Conservation (phyloP, 2,329 filamentous ascomycete genomes). For the Podosphaera xanthii region DNA sequence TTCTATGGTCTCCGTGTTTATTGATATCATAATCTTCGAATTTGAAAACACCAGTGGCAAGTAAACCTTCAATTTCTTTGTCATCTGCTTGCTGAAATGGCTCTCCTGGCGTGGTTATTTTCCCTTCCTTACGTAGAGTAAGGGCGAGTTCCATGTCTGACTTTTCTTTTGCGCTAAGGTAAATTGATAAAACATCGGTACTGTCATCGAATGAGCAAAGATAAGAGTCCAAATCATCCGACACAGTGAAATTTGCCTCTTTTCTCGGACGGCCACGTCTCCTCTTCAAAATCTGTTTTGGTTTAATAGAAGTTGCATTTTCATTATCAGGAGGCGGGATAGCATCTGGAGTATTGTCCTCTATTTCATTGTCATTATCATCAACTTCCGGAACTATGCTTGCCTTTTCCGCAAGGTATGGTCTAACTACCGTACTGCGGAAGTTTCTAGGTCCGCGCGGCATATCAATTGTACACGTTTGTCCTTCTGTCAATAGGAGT, state of each 20-base stretch:
- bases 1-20: not conserved
- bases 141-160: not conserved
- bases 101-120: not conserved
- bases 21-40: not conserved
- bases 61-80: not conserved
- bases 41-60: not conserved
- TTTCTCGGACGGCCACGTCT: not conserved
- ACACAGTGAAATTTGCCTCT: not conserved
- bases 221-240: not conserved
- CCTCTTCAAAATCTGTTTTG: not conserved
- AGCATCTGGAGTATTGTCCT: not conserved
- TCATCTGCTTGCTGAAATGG: not conserved
- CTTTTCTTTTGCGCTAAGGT: not conserved
- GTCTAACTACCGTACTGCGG: constrained; percentile 3
- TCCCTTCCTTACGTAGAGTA: not conserved
- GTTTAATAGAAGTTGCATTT: not conserved
- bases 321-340: not conserved
- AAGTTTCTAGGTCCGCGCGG: constrained; percentile 1
- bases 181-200: not conserved
- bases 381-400: not conserved
- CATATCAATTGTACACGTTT: constrained; percentile 3
- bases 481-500: constrained; percentile 1
- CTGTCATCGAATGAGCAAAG: not conserved
- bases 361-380: not conserved
- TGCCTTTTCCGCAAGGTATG: not conserved